Evolutionary conservation across 352 stramenopile species (phyloP), one percentile per base, ranked within the genome.

Genomic region (Phytophthora agathidicida): DNA sequence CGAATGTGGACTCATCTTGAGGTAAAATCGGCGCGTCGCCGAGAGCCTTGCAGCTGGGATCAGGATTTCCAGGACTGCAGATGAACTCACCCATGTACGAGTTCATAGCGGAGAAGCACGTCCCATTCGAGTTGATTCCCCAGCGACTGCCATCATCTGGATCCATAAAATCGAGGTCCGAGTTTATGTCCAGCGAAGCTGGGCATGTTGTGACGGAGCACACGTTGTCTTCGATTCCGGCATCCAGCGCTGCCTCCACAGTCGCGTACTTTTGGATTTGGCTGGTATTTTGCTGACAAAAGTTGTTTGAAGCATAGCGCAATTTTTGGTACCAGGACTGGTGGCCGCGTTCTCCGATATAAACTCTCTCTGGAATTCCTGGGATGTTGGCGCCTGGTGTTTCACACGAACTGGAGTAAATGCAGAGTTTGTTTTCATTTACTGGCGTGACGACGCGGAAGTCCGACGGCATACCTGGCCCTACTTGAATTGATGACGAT

Each of bases 401-500:
- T 23, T 64, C 44, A 45, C 81, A 89, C 1, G 56, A 68, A 19
- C 60, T 68, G 0, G 52, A 67, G 59, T 88, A 89, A 9, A 84
- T 69, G 56, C 81, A 89, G 31, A 77, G 32, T 7, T 61, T 62
- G 35, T 72, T 66, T 6, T 65, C 57, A 26, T 70, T 43, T 0
- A 44, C 16, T 32, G 75, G 60, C 10, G 50, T 27, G 0, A 88
- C 67, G 4, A 77, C 60, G 11, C 81, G 80, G 10, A 80, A 80
- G 7, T 83, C 47, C 10, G 49, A n/a, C 4, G 77, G 79, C 65
- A 83, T 82, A 1, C 79, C 84, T 7, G 81, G 80, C n/a, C 68
- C 70, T 17, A 96, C 68, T 54, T 87, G 77, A 16, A 87, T 73
- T 4, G 72, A 83, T 1, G 70, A 92, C 22, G 88, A 97, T 52